Base-by-base conservation (phyloP, 1,139 yeast genomes). In the Scheffersomyces parashehatae region DNA sequence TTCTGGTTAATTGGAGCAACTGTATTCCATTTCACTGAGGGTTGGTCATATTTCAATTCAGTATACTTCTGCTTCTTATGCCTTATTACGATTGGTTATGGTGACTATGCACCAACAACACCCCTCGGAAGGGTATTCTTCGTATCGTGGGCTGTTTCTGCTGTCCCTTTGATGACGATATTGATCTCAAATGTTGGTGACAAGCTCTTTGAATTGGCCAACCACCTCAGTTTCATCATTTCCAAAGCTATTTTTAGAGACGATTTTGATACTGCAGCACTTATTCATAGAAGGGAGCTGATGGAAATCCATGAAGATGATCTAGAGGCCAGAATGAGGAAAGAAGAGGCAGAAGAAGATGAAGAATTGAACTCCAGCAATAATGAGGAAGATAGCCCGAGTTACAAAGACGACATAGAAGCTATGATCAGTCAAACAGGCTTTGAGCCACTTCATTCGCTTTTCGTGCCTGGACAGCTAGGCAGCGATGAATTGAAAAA, bases 91-190 rank as follows among this genome's bases (percentile, higher is more conserved):
- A 85, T 89, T 45, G 96, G 97, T 0, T 88, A 86, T 62, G 97
- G 97, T 28, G 91, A 85, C 54, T 83, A 68, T 54, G 72, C 82
- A 0, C 95, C 96, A 0, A 48, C 45, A 3, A 62, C 83, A 0
- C 65, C 82, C 1, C 82, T 87, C 6, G 95, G 95, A 0, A 67
- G 87, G 37, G 78, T 84, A 0, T 81, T 88, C 52, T 89, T 88
- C 56, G 81, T 87, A 9, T 64, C 81, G 3, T 89, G 96, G 96
- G 85, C 91, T 0, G 62, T 88, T 16, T 70, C 82, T 5, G 96
- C 96, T 0, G 85, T 89, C 12, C 97, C 97, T 0, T 69, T 88
- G 47, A 88, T 89, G 95, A 86, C 96, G 0, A 83, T 85, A 13
- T 70, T 89, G 39, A 81, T 89, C 31, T 84, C 93, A 1, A 82